Base-by-base conservation (phyloP, 2,329 filamentous ascomycete species). In the Fusarium sp. region DNA sequence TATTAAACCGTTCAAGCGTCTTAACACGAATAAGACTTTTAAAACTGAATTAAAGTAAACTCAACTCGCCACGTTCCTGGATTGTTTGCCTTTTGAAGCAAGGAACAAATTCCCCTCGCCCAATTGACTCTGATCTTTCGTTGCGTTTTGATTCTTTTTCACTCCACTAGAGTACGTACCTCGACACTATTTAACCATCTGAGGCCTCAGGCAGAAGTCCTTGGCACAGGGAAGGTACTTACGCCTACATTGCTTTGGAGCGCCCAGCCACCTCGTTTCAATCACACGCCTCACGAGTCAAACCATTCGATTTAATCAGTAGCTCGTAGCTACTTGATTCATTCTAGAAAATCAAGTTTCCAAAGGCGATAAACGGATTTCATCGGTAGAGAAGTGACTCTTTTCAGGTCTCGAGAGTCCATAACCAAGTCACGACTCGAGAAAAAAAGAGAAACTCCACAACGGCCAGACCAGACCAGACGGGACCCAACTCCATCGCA, bases 191-290 rank as follows among this genome's bases (percentile, higher is more conserved):
- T 31, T 14, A 12, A 31, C 53, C 31, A 39, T 44, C 11, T 3
- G 9, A 26, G 42, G 43, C 68, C 68, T 70, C 64, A 71, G 61
- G 70, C 71, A 62, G 43, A 46, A 58, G 25, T 45, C 23, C 62
- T 65, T 66, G 62, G 62, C 61, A 65, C 53, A 25, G 54, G 39
- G 26, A 23, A 65, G 44, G 50, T 63, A 63, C 61, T 34, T 60
- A 41, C 45, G 48, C 26, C 37, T 37, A 60, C 58, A 34, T 53
- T 67, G 48, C 56, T 58, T 62, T 58, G 18, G 23, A 64, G 64
- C 48, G 58, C 69, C 61, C 69, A 71, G 68, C 72, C 72, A 70
- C 68, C 69, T 53, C 58, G 58, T 58, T 53, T 58, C 66, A 63
- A 66, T 65, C 54, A 67, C 65, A 67, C 69, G 46, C 59, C 58